A percentile compares a stretch with the other conserved stretches of the same genome.
Conservation (phyloP, 1,139 yeast genomes). For the Saccharomyces hybrid region DNA sequence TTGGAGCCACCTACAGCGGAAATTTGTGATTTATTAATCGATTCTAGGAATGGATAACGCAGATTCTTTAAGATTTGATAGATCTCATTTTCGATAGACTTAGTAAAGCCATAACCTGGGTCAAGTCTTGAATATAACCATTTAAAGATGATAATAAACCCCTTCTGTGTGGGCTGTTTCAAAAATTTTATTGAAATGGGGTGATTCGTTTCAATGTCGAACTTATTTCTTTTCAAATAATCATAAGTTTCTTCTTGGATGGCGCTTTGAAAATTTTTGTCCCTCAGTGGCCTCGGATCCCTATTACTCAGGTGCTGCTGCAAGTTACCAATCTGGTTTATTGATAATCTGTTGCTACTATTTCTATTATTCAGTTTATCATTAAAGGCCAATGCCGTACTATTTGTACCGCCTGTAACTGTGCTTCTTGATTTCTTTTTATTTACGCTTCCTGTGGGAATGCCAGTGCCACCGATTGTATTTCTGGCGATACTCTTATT, state of each 20-base stretch:
- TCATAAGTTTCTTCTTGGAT: conserved; percentile 63
- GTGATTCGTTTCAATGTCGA: conserved; percentile 68
- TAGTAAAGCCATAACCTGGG: conserved; percentile 66
- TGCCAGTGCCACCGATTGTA: conserved; percentile 2
- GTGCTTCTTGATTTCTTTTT: conserved; percentile 9
- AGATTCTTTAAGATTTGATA: conserved; percentile 55
- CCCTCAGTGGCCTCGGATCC: conserved; percentile 77
- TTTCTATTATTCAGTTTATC: not conserved
- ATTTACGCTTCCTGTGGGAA: not conserved
- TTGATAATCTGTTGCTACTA: conserved; percentile 1
- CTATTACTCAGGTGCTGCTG: conserved; percentile 17
- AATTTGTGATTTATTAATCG: conserved; percentile 74
- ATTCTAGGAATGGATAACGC: conserved; percentile 73
- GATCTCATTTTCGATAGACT: conserved; percentile 69
- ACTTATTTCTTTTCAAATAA: conserved; percentile 29
- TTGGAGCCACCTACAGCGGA: conserved; percentile 89
- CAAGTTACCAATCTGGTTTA: not conserved
- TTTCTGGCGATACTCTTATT: conserved; percentile 22
- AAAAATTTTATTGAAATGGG: conserved; percentile 60
- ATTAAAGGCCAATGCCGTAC: not conserved
- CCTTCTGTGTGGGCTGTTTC: conserved; percentile 80
- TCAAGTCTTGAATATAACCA: conserved; percentile 72
- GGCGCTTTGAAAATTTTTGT: conserved; percentile 54
- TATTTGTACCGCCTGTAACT: conserved; percentile 9
- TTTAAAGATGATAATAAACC: conserved; percentile 69